These are phyloP conservation scores for Acer saccharum DNA, from an alignment of 345 rosid species.

Conservation along the genomic window DNA sequence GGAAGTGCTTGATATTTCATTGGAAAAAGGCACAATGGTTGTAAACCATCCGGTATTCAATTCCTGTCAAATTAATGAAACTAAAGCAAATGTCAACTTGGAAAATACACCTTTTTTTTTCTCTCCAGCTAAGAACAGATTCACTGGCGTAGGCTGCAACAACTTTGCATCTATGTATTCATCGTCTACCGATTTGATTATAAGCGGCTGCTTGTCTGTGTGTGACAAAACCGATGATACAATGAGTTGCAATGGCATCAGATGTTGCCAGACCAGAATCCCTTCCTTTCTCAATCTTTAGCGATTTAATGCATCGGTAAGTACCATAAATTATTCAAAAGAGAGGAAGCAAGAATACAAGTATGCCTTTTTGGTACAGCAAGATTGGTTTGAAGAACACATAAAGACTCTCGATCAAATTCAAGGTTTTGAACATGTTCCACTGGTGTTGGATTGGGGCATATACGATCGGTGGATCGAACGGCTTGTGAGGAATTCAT, in stretches of 20 bases:
- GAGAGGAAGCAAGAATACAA: background rate
- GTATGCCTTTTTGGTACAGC: background rate
- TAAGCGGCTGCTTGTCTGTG: no score
- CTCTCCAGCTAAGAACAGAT: background rate
- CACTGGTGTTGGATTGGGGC: no score
- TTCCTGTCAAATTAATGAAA: no score
- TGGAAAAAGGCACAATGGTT: background rate
- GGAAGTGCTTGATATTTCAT: background rate
- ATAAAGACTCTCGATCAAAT: no score
- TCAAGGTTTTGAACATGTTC: no score
- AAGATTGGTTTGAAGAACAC: no score
- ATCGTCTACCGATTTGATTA: no score
- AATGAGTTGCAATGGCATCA: background rate
- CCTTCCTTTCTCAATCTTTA: background rate
- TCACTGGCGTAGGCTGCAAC: background rate
- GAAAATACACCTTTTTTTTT: background rate
- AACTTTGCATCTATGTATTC: background rate
- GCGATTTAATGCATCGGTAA: background rate
- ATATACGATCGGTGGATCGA: no score
- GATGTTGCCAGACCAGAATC: slow-evolving; percentile 6
- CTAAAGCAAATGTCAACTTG: background rate
- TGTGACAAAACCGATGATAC: background rate
- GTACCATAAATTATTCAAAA: background rate
- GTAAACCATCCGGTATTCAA: background rate
- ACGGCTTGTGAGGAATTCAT: no score